These are phyloP conservation scores for Mortierella alpina DNA, from an alignment of 192 early-diverging fungal genomes.

Conservation along the genomic window DNA sequence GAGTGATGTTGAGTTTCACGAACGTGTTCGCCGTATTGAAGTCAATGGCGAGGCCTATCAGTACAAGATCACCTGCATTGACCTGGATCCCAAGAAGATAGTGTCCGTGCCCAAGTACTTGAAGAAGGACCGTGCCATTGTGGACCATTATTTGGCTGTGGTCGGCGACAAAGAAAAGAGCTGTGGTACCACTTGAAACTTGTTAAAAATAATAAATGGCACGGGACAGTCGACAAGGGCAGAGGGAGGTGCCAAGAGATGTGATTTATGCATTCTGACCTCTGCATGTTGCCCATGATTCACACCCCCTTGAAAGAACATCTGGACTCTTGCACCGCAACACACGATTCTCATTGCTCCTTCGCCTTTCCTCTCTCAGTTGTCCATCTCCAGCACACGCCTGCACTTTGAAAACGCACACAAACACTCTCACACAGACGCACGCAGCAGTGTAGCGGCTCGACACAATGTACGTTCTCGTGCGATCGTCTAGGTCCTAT, in stretches of 20 bases:
- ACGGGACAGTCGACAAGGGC: no score
- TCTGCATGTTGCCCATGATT: no score
- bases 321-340: no score
- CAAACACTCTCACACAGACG: background rate
- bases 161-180: slow-evolving; percentile 29
- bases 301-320: no score
- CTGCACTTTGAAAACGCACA: background rate
- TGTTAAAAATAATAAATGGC: no score
- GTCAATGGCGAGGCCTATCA: slow-evolving; percentile 24
- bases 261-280: no score
- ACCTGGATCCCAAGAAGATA: slow-evolving; percentile 79
- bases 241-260: no score
- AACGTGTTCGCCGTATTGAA: slow-evolving; percentile 2
- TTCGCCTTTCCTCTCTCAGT: background rate
- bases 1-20: background rate
- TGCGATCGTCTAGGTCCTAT: slow-evolving; percentile 40
- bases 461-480: slow-evolving; percentile 26
- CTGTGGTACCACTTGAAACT: slow-evolving; percentile 18
- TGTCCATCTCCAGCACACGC: background rate
- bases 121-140: slow-evolving; percentile 66
- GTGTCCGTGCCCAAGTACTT: slow-evolving; percentile 66
- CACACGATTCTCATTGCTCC: background rate
- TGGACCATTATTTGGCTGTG: slow-evolving; percentile 47
- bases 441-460: no score
- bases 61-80: slow-evolving; percentile 70